Evolutionary conservation across 2,329 filamentous ascomycete genomes (phyloP).

Genomic region (Fusarium mexicanum): DNA sequence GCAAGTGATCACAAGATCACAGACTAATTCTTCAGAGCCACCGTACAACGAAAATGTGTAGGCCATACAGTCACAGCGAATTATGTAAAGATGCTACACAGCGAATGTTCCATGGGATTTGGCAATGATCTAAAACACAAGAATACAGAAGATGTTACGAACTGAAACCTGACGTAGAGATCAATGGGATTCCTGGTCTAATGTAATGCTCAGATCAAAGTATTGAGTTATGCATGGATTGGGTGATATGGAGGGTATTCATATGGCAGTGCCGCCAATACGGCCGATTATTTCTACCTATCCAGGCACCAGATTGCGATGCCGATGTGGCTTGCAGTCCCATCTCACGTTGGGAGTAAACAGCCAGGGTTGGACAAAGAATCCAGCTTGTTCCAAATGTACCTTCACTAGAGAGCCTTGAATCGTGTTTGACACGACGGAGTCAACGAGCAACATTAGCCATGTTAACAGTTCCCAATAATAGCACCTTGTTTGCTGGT

Average conservation of each 20-base stretch:
- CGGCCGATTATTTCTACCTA: neutral
- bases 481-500: neutral
- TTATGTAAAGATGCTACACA: neutral
- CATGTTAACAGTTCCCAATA: neutral
- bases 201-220: neutral
- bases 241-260: neutral
- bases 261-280: neutral
- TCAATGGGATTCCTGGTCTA: neutral
- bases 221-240: neutral
- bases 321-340: constrained; percentile 10
- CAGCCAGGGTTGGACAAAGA: neutral
- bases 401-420: constrained; percentile 1
- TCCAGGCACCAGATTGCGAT: neutral
- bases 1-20: neutral
- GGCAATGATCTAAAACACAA: neutral
- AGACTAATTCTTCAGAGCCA: too few species aligned
- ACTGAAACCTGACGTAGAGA: neutral
- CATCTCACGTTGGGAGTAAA: neutral
- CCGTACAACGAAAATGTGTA: neutral
- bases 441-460: neutral
- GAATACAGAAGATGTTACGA: neutral
- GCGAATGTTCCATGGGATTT: neutral
- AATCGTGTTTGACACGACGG: constrained; percentile 7
- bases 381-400: constrained; percentile 14
- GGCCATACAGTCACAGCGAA: neutral